Evolutionary conservation across 2,329 filamentous ascomycete genomes (phyloP), one percentile per base, ranked within the genome.

Genomic region (Talaromyces pinophilus): DNA sequence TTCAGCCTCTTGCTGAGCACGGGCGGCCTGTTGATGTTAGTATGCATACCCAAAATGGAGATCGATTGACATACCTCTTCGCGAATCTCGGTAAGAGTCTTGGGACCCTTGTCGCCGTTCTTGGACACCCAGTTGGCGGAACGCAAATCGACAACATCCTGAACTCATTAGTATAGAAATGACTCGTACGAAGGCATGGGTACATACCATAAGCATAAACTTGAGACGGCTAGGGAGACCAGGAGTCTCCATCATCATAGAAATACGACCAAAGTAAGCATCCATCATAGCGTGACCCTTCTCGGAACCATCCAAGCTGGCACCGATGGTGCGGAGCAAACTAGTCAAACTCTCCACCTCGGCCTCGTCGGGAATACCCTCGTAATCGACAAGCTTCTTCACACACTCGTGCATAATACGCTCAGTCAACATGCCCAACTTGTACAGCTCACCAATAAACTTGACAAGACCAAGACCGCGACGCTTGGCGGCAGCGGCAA

Each of bases 341-440:
- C 96, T 97, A 74, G 90, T 93, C 80, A 99, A 88, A 72, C 92
- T 96, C 85, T 99, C 95, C 68, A 99, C 90, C 79, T 97, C 93
- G 63, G 94, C 92, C 82, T 99, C 95, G 73, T 99, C 95, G 54
- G 95, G 95, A 68, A 92, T 83, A 69, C 92, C 93, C 75, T 94
- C 90, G 80, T 96, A 98, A 81, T 99, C 94, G 71, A 99, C 92
- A 70, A 99, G 87, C 81, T 96, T 97, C 83, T 93, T 90, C 33
- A 99, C 93, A 86, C 95, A 99, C 81, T 97, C 92, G 83, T 99
- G 94, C 95, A 99, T 99, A 82, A 99, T 99, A 78, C 94, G 92
- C 80, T 97, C 92, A 68, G 95, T 99, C 79, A 99, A 87, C 95
- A 99, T 99, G 78, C 91, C 90, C 68, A 99, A 88, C 85, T 98